A percentile compares a stretch with the other conserved stretches of the same genome.
phyloP scores from a whole-genome alignment of 176 grass and related monocot species.

The Tillandsia leiboldiana region DNA sequence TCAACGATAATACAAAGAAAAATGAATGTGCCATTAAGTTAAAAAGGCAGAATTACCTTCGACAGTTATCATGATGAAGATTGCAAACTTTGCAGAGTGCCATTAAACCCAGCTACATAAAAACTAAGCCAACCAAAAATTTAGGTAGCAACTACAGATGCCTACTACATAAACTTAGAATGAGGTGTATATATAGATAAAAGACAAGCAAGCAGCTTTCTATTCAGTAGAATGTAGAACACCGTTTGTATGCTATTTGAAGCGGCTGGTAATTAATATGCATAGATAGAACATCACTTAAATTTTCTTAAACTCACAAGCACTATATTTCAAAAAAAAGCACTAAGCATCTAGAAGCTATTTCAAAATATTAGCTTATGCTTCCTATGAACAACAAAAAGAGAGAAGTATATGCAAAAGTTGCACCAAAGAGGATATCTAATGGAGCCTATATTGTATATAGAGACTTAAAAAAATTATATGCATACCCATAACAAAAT shows the following conservation, averaged over 20 bases:
- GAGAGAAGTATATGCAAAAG: not conserved
- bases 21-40: not conserved
- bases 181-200: not conserved
- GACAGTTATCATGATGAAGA: not conserved
- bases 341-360: not conserved
- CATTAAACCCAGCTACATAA: no score
- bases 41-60: not conserved
- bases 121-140: not conserved
- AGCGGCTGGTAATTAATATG: not conserved
- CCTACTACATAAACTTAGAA: not conserved
- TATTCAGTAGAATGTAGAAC: not conserved
- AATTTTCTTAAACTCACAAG: not conserved
- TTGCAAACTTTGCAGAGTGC: not conserved
- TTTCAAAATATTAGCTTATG: not conserved
- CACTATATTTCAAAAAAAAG: not conserved
- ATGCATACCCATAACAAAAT: slow-evolving; percentile 68
- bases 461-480: not conserved
- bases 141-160: not conserved
- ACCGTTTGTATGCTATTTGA: not conserved
- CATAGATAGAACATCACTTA: no score
- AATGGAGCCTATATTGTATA: not conserved
- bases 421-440: not conserved
- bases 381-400: not conserved
- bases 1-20: not conserved
- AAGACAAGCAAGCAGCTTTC: not conserved